Base-by-base conservation (phyloP, 345 rosid species). In the Rhizophora apiculata region DNA sequence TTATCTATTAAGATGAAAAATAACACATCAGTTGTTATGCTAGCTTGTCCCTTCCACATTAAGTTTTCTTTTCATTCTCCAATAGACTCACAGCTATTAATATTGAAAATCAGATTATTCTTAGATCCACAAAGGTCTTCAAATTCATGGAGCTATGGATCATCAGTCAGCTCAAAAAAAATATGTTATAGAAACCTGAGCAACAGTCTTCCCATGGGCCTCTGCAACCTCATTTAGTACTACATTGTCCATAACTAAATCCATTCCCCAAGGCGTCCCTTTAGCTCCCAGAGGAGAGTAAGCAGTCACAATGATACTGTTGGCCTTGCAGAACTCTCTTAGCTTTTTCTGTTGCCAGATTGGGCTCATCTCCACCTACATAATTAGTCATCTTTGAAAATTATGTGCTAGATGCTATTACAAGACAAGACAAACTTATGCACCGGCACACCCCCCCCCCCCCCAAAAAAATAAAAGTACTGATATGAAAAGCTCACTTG, bases 341-440 rank as follows among this genome's bases (percentile, higher is more conserved):
- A 74, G 71, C 67, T 71, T 77, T 63, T 64, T 64, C 60, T 74
- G 81, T 56, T 71, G 79, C 81, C 84, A 74, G 3, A 78, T 18
- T 8, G 77, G 75, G 62, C 69, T 65, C 81, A 74, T 71, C 69
- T 81, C 81, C 58, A 72, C 81, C 79, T 74, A 21, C 37, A 52
- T 5, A 68, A 64, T n/a, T 24, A 15, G 34, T 43, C 6, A 3
- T 21, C 77, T 71, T 10, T 24, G 26, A 6, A 56, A 5, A 24
- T 27, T 27, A 24, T 22, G 30, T 22, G 29, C 11, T 22, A 8
- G 27, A 55, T 9, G 16, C 27, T 8, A n/a, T n/a, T n/a, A 55
- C 7, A 21, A 53, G 21, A 55, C 7, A 21, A 53, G 21, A 54
- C 27, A 55, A 5, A 55, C 6, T n/a, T 15, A 55, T 5, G 59